Conservation (phyloP, 768 basidiomycete genomes). For the Trametes punicea region DNA sequence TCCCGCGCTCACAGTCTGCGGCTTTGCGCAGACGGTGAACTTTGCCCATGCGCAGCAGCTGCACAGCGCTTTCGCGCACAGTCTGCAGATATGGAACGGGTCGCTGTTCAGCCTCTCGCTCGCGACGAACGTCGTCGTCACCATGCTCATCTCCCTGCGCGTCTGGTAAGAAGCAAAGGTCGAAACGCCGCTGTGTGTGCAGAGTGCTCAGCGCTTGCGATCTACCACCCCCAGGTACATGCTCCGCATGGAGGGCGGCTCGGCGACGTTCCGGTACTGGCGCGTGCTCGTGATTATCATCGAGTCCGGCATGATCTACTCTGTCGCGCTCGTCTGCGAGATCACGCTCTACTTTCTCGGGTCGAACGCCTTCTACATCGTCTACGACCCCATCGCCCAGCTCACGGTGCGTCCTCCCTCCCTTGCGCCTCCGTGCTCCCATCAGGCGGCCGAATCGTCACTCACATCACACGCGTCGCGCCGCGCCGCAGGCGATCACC, state of each 20-base stretch:
- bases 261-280: slow-evolving; percentile 25
- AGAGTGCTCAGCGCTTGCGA: neutral
- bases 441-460: too few relatives aligned
- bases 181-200: too few relatives aligned
- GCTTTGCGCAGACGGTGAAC: slow-evolving; percentile 31
- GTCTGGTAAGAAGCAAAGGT: slow-evolving; percentile 30
- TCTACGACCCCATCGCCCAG: slow-evolving; percentile 38
- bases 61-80: slow-evolving; percentile 33
- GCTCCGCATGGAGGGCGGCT: slow-evolving; percentile 21
- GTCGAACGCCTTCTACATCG: slow-evolving; percentile 35
- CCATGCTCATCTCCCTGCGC: slow-evolving; percentile 32
- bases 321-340: slow-evolving; percentile 32
- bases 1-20: slow-evolving; percentile 24
- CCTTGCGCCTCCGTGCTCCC: too few relatives aligned
- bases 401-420: slow-evolving; percentile 27
- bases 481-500: slow-evolving; percentile 25
- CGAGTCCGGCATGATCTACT: slow-evolving; percentile 34
- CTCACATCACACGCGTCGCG: neutral
- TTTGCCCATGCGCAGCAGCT: slow-evolving; percentile 28
- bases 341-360: slow-evolving; percentile 34
- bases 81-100: slow-evolving; percentile 34
- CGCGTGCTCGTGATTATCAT: slow-evolving; percentile 29
- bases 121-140: slow-evolving; percentile 33
- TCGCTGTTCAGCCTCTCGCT: slow-evolving; percentile 35
- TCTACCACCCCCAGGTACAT: slow-evolving; percentile 20